Conservation (phyloP, 768 basidiomycete species). For the Podaxis sp. region DNA sequence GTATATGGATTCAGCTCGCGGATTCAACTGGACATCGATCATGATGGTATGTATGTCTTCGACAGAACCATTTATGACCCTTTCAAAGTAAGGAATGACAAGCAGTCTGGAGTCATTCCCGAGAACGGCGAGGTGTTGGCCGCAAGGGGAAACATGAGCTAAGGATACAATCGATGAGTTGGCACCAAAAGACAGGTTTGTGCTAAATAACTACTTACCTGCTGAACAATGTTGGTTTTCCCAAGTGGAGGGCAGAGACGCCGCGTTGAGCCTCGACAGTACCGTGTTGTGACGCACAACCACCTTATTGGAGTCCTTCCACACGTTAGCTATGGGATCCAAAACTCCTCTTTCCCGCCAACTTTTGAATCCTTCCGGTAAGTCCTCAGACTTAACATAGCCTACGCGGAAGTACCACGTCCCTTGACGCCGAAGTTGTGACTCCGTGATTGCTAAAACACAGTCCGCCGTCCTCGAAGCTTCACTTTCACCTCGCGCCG, state of each 20-base stretch:
- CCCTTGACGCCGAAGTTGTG: constrained; percentile 1
- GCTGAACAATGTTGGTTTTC: background rate
- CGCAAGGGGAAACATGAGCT: constrained; percentile 51
- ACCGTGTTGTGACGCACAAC: background rate
- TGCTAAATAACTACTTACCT: background rate
- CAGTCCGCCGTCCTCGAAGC: background rate
- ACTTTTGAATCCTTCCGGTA: background rate
- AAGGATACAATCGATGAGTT: background rate
- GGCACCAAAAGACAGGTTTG: background rate
- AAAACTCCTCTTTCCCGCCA: background rate
- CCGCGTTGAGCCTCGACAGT: background rate
- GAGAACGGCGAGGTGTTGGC: constrained; percentile 45
- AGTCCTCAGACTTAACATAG: background rate
- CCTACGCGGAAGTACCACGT: background rate
- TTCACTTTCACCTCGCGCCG: background rate
- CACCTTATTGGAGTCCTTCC: background rate
- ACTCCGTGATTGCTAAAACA: background rate
- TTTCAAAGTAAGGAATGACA: constrained; percentile 42
- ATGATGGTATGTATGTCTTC: constrained; percentile 31
- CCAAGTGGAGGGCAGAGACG: background rate
- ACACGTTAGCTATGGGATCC: background rate
- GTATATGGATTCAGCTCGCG: constrained; percentile 41
- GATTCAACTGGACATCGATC: constrained; percentile 41
- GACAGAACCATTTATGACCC: constrained; percentile 26
- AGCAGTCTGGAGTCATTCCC: constrained; percentile 39